Conservation (phyloP, 352 stramenopile genomes). For the Globisporangium radiosum region DNA sequence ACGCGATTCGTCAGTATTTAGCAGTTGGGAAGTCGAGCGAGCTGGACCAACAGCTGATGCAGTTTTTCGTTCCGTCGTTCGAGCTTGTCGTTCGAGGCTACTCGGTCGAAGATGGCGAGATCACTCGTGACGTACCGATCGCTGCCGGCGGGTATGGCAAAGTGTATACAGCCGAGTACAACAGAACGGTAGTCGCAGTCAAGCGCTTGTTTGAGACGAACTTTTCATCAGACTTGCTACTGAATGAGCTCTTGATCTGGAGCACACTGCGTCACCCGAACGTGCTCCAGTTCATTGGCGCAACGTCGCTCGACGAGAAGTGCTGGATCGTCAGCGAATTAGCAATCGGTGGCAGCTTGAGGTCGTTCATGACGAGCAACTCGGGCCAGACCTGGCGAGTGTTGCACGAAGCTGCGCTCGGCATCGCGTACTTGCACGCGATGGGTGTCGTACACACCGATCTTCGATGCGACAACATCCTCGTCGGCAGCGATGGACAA, state of each 20-base stretch:
- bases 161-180: no score
- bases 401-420: not conserved
- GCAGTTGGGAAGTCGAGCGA: not conserved
- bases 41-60: not conserved
- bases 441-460: not conserved
- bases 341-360: not conserved
- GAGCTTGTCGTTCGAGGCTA: not conserved
- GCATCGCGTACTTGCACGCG: not conserved
- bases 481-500: not conserved
- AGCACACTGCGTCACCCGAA: not conserved
- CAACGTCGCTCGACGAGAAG: not conserved
- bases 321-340: not conserved
- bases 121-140: no score
- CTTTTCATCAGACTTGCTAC: no score
- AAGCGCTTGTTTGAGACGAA: no score
- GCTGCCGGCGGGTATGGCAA: no score
- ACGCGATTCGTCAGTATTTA: not conserved
- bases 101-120: not conserved
- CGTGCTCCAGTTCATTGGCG: not conserved
- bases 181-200: no score
- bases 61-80: not conserved
- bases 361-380: no score
- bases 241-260: no score
- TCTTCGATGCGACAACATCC: not conserved
- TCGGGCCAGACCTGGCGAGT: not conserved